Base-by-base conservation (phyloP, 306 rosid genomes). In the Psophocarpus tetragonolobus region DNA sequence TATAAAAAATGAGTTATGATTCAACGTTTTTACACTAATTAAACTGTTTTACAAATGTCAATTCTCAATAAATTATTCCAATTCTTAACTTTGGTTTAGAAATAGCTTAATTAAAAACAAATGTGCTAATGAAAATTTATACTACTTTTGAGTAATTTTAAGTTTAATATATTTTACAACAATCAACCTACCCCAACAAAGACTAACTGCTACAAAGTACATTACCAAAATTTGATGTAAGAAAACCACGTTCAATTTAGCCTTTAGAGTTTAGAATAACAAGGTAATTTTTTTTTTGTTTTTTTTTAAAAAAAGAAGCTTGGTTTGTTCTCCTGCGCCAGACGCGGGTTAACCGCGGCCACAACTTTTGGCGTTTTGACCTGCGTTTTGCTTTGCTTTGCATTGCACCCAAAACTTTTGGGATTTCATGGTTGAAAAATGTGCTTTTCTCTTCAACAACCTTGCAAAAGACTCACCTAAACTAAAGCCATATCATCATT, bases 381-480 rank as follows among this genome's bases (percentile, higher is more conserved):
- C 75, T 17, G 8, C 14, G 27, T 0, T 24, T 38, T 21, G n/a
- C n/a, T n/a, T n/a, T n/a, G n/a, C n/a, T n/a, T n/a, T n/a, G n/a
- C n/a, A n/a, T n/a, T n/a, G 74, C 20, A 72, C 53, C 42, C 80
- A 53, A 74, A 29, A 33, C 6, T 29, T 76, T 26, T 42, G 80
- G 45, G 71, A 74, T 81, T 74, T 74, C 41, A 30, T 74, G 41
- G 79, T 67, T 56, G 76, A 66, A 74, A 75, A 81, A 74, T 23
- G 33, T 54, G 32, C 29, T n/a, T 14, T 41, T 54, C 10, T 5
- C 24, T 23, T 14, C 48, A 9, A 68, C 65, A 5, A 51, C 67
- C 70, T 72, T 51, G 64, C 48, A 30, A 48, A 62, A 56, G 30
- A 74, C 73, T 71, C 57, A 61, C 73, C 63, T 17, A 71, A 71